These are phyloP conservation scores for Aspergillus nidulans DNA, from an alignment of 495 filamentous ascomycete genomes.

Conservation along the genomic window DNA sequence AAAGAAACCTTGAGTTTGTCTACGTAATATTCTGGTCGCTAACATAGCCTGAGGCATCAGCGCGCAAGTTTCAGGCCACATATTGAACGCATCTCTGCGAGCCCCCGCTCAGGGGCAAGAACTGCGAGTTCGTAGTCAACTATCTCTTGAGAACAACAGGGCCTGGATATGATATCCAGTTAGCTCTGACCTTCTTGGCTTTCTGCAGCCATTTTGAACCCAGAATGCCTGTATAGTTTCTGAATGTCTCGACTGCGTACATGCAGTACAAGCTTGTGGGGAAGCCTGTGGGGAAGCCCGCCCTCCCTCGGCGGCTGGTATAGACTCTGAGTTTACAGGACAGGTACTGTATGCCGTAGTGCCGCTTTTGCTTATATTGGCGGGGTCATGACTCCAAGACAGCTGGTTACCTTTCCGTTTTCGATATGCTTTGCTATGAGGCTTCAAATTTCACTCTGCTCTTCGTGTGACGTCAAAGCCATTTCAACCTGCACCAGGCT, in stretches of 20 bases:
- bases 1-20: background rate
- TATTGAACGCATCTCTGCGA: background rate
- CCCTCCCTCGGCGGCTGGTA: no score
- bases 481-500: background rate
- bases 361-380: no score
- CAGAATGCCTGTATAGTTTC: no score
- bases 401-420: no score
- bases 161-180: background rate
- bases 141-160: background rate
- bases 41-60: background rate
- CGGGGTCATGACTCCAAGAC: no score
- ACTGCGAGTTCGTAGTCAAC: background rate
- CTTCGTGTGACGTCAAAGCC: no score
- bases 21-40: background rate
- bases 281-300: no score
- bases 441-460: background rate
- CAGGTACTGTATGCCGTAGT: no score
- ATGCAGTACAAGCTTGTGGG: no score
- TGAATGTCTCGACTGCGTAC: no score
- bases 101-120: background rate
- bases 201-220: no score
- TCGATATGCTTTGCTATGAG: background rate
- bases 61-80: background rate
- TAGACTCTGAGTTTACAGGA: no score
- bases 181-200: background rate